Percentiles rank a stretch among this genome's conserved stretches.
Evolutionary conservation across 768 basidiomycete genomes (phyloP).

Genomic region (Lyophyllum semitale): DNA sequence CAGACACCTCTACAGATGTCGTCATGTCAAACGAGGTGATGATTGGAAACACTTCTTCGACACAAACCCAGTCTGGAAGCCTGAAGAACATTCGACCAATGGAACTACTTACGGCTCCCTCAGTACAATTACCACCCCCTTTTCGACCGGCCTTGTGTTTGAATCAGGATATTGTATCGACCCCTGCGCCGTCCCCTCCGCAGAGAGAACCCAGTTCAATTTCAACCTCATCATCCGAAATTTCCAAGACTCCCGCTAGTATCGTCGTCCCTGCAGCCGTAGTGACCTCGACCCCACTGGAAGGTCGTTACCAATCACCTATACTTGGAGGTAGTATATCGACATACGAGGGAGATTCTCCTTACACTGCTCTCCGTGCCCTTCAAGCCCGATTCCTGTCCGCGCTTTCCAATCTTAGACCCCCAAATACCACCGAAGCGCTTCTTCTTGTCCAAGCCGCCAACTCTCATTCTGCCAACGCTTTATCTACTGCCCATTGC

Average conservation of each 20-base stretch:
- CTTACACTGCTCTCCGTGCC: conserved; percentile 19
- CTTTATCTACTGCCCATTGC: conserved; percentile 25
- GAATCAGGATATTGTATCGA: background rate
- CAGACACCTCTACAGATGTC: background rate
- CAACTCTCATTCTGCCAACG: conserved; percentile 23
- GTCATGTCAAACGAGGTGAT: conserved; percentile 5
- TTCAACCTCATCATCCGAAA: background rate
- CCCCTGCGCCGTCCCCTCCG: background rate
- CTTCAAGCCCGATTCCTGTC: conserved; percentile 23
- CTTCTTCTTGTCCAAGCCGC: conserved; percentile 24
- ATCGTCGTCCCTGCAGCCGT: background rate
- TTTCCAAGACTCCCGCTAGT: background rate
- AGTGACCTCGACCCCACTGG: background rate
- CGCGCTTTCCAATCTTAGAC: conserved; percentile 20
- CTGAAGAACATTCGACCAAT: background rate
- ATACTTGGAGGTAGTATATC: background rate
- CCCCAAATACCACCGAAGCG: conserved; percentile 17
- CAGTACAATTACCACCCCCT: background rate
- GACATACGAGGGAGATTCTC: conserved; percentile 1
- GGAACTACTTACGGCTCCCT: background rate
- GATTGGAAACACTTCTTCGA: background rate
- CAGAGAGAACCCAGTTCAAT: background rate
- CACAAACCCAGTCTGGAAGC: background rate
- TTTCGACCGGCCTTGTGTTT: background rate
- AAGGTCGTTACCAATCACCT: background rate